Percentiles rank a stretch among this genome's conserved stretches.
These are phyloP conservation scores for Didymella sp. DNA, from an alignment of 2,329 filamentous ascomycete species.

Conservation along the genomic window DNA sequence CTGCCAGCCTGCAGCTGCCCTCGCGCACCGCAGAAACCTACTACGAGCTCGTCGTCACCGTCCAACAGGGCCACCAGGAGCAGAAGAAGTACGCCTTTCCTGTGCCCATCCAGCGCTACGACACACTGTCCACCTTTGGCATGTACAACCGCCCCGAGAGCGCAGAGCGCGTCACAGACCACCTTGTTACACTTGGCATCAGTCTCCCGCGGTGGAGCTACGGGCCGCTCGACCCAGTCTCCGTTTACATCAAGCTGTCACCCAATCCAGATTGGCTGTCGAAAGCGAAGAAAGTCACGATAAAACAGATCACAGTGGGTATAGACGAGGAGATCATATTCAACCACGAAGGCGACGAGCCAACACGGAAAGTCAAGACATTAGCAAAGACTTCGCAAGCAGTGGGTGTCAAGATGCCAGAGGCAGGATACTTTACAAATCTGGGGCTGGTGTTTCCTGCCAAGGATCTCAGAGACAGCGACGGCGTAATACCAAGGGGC, in stretches of 20 bases:
- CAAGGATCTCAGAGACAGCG: conserved; percentile 83
- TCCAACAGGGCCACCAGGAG: conserved; percentile 86
- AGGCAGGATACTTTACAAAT: conserved; percentile 91
- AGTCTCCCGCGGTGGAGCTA: conserved; percentile 96
- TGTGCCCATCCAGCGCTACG: conserved; percentile 89
- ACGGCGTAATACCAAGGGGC: conserved; percentile 84
- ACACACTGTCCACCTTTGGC: conserved; percentile 96
- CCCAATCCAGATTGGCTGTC: conserved; percentile 90
- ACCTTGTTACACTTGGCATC: conserved; percentile 88
- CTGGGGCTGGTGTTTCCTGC: conserved; percentile 88
- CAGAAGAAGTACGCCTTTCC: conserved; percentile 93
- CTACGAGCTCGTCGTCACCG: conserved; percentile 94
- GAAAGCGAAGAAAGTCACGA: conserved; percentile 90
- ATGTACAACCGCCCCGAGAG: conserved; percentile 98
- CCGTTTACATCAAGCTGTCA: conserved; percentile 91
- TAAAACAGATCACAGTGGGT: conserved; percentile 89
- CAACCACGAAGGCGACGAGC: conserved; percentile 96
- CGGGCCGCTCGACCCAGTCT: conserved; percentile 91
- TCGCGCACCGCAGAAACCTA: conserved; percentile 95
- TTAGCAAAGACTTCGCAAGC: conserved; percentile 82
- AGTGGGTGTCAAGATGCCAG: conserved; percentile 84
- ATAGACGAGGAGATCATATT: conserved; percentile 99
- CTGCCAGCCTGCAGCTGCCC: conserved; percentile 87
- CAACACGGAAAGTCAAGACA: conserved; percentile 85
- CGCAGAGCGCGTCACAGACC: conserved; percentile 84